Evolutionary conservation across 2,329 filamentous ascomycete species (phyloP), one percentile per base, ranked within the genome.

Genomic region (Akanthomyces uredinophilus): DNA sequence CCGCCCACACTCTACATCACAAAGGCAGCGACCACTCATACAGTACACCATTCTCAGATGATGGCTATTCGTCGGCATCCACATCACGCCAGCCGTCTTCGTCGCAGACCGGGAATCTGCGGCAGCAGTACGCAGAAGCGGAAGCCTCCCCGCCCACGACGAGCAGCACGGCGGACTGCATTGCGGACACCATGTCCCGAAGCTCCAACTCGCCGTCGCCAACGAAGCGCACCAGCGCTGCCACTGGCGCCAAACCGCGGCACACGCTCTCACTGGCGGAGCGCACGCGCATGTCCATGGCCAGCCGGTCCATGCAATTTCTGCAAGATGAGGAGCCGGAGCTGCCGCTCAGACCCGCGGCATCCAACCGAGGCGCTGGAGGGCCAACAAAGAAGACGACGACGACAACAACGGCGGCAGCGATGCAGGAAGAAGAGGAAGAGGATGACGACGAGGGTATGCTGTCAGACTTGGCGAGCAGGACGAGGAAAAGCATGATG

Each of bases 241-340:
- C 20, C 47, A 8, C 27, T 16, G 43, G n/a, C 18, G 41, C 66
- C 2, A 81, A 78, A 62, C 75, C 77, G 0, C 79, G 84, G 0
- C 84, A 85, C 56, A 82, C 80, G 0, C 74, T 88, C 10, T 87
- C 88, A 0, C 81, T 95, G 0, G 83, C 88, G 4, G 92, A 96
- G 70, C 88, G 92, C 53, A 96, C 93, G 0, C 86, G 90, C 20
- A 81, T 92, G 60, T 92, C 91, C 20, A 94, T 96, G 87, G 85
- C 87, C 0, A 80, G 86, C 3, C 78, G 84, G 52, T 82, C 85
- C 1, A 71, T 70, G 16, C 67, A 68, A 1, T 72, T 72, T 44
- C 66, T 72, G 0, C 69, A 75, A 3, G 70, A 70, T 3, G 70
- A 74, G 6, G 72, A 73, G 35, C 62, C 68, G 1, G 70, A 71